A percentile compares a stretch with the other conserved stretches of the same genome.
Evolutionary conservation across 139 green algal species (phyloP).

Genomic region (Coelastrella sp.): DNA sequence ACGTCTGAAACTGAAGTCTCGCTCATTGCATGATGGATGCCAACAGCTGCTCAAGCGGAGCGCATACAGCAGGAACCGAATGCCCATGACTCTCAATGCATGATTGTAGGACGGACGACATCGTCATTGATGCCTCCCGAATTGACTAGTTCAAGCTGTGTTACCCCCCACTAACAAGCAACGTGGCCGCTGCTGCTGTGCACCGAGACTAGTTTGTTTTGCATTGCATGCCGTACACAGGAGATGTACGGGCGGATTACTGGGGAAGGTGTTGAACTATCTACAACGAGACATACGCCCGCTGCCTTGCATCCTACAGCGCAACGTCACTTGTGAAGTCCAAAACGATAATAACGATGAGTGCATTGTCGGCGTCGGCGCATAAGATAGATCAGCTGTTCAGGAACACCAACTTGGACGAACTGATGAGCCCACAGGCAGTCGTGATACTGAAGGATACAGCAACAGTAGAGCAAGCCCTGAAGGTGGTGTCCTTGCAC

Average conservation of each 20-base stretch:
- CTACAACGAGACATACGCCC: neutral
- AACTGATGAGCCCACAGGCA: slow-evolving; percentile 24
- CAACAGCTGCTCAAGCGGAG: neutral
- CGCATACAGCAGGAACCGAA: neutral
- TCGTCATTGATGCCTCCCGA: neutral
- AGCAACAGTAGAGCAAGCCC: slow-evolving; percentile 58
- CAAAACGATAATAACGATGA: neutral
- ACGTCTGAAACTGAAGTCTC: neutral
- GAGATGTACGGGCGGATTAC: too few species aligned
- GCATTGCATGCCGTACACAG: too few species aligned
- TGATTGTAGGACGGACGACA: neutral
- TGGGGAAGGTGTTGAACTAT: neutral
- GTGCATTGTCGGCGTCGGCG: neutral
- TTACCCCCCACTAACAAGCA: neutral
- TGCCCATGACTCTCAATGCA: neutral
- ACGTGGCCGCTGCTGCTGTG: neutral
- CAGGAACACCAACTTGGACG: slow-evolving; percentile 43
- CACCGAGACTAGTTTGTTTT: neutral
- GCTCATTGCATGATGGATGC: slow-evolving; percentile 20
- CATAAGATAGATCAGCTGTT: slow-evolving; percentile 40
- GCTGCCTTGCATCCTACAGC: neutral
- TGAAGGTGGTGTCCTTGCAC: slow-evolving; percentile 44
- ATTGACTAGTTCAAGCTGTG: neutral
- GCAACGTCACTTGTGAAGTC: neutral
- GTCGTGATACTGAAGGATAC: slow-evolving; percentile 51